Conservation (phyloP, 352 stramenopile species). For the Globisporangium acanthophoron region DNA sequence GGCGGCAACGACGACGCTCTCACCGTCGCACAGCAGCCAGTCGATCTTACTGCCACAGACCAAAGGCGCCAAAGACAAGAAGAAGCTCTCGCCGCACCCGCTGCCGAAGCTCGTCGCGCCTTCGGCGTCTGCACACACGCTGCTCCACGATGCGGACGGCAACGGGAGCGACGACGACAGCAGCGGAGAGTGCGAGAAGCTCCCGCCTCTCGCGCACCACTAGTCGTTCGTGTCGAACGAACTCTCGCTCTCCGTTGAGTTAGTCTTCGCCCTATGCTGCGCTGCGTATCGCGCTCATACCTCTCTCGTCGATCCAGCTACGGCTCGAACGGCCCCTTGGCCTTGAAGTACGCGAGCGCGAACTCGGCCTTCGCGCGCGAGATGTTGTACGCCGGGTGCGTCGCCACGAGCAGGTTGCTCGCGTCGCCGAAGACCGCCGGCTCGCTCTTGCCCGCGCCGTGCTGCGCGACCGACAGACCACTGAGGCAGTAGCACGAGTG, state of each 20-base stretch:
- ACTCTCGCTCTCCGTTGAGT: background rate
- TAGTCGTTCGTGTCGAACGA: slow-evolving; percentile 1
- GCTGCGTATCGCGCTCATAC: background rate
- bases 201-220: slow-evolving; percentile 35
- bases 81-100: slow-evolving; percentile 18
- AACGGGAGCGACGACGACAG: slow-evolving; percentile 15
- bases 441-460: slow-evolving; percentile 40
- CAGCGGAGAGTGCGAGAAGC: slow-evolving; percentile 28
- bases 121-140: slow-evolving; percentile 27
- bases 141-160: slow-evolving; percentile 10
- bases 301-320: background rate
- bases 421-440: slow-evolving; percentile 49
- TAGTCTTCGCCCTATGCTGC: too few relatives aligned
- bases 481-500: slow-evolving; percentile 99
- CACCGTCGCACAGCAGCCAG: background rate
- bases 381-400: slow-evolving; percentile 93
- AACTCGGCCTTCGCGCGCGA: slow-evolving; percentile 72
- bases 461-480: slow-evolving; percentile 93
- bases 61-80: slow-evolving; percentile 23
- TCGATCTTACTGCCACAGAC: slow-evolving; percentile 9
- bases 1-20: background rate
- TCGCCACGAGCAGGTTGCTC: slow-evolving; percentile 74
- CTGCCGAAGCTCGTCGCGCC: slow-evolving; percentile 38
- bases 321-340: slow-evolving; percentile 49
- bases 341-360: slow-evolving; percentile 63